A percentile compares a stretch with the other conserved stretches of the same genome.
phyloP scores from a whole-genome alignment of 306 rosid genomes.

The Hippophae rhamnoides region DNA sequence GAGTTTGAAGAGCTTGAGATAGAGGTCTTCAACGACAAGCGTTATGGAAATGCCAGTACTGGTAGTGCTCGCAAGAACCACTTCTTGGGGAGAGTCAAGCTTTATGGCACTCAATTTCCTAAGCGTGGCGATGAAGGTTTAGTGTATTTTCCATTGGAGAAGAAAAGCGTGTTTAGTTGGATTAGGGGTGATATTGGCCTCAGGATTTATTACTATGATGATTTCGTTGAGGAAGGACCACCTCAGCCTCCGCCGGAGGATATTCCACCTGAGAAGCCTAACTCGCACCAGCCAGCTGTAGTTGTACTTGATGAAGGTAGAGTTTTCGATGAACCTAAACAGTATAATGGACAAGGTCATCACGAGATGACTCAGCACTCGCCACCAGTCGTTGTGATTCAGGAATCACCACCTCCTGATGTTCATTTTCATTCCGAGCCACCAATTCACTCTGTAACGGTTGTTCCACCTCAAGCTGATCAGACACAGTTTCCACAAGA shows the following conservation, averaged over 20 bases:
- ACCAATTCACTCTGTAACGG: slow-evolving; percentile 25
- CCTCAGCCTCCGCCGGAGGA: slow-evolving; percentile 29
- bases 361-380: slow-evolving; percentile 28
- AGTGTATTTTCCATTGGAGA: slow-evolving; percentile 56
- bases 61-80: slow-evolving; percentile 72
- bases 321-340: slow-evolving; percentile 32
- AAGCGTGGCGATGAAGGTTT: slow-evolving; percentile 65
- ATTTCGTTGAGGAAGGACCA: slow-evolving; percentile 31
- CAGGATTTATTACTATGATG: slow-evolving; percentile 53
- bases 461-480: slow-evolving; percentile 15
- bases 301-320: slow-evolving; percentile 42
- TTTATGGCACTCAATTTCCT: slow-evolving; percentile 63
- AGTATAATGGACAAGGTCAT: not conserved
- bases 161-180: slow-evolving; percentile 89
- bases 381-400: slow-evolving; percentile 49
- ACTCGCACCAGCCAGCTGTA: slow-evolving; percentile 15
- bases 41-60: slow-evolving; percentile 34
- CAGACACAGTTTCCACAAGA: slow-evolving; percentile 35
- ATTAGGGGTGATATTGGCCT: slow-evolving; percentile 74
- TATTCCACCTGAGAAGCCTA: slow-evolving; percentile 36
- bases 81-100: slow-evolving; percentile 73
- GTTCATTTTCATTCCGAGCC: slow-evolving; percentile 41
- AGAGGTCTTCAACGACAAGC: slow-evolving; percentile 81
- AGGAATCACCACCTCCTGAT: slow-evolving; percentile 42
- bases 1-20: slow-evolving; percentile 81